Evolutionary conservation across 805 yeast genomes (phyloP), one percentile per base, ranked within the genome.

Genomic region (Clavispora phyllophila): DNA sequence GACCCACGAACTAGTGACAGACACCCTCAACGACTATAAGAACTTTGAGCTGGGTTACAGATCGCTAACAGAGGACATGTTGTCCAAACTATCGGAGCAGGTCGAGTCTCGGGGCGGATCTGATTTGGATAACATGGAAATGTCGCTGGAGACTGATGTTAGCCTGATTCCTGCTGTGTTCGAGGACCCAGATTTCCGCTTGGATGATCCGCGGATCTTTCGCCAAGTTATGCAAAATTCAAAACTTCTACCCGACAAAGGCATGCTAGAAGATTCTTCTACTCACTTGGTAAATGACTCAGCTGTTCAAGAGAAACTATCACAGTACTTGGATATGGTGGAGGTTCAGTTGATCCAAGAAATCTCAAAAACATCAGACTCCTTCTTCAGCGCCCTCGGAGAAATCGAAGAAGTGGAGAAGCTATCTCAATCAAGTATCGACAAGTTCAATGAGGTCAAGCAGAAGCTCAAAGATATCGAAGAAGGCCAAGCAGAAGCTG

Each of bases 191-290:
- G 75, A 80, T 32, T 93, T 93, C 63, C 73, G 87, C 49, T 70
- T 93, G 31, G 97, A 93, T 53, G 88, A 93, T 58, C 96, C 96
- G 6, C 73, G 96, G 43, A 73, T 82, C 1, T 91, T 91, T 60
- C 80, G 81, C 42, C 70, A 76, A 45, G 96, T 90, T 2, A 73
- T 85, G 12, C 88, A 81, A 35, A 76, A 75, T 32, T 65, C 78
- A 2, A 75, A 76, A 15, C 65, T 79, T 17, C 45, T 67, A 5
- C 58, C 69, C 15, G 57, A 61, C 32, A 62, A 53, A 13, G 44
- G 51, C 7, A 53, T 50, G 9, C 33, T 42, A 9, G 46, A 48
- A 17, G 33, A 29, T 29, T 45, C 53, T 12, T 50, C 61, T 6
- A 59, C 50, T 17, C 60, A 39, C 42, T 57, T 78, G 12, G 70